A percentile compares a stretch with the other conserved stretches of the same genome.
Evolutionary conservation across 495 filamentous ascomycete species (phyloP).

Genomic region (Neurospora sp.): DNA sequence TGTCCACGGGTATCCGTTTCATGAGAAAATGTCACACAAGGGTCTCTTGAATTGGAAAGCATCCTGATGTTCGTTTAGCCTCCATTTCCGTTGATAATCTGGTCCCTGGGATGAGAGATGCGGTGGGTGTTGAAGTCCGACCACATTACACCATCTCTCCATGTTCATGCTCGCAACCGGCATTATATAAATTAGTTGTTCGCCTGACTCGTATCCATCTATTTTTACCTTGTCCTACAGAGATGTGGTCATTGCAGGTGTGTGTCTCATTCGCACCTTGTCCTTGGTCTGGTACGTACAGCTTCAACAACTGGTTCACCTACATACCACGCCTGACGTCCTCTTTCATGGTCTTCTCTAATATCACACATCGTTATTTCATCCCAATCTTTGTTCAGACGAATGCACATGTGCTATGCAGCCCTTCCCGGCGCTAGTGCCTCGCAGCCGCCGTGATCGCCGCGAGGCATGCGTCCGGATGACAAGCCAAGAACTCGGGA

Average conservation of each 20-base stretch:
- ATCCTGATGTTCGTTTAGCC: too few species aligned
- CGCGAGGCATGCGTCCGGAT: neutral
- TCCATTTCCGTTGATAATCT: too few species aligned
- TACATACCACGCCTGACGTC: neutral
- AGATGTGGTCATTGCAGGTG: neutral
- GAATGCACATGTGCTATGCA: neutral
- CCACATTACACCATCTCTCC: too few species aligned
- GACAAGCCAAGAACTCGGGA: neutral
- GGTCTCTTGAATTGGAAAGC: too few species aligned
- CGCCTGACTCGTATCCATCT: neutral
- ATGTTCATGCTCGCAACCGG: too few species aligned
- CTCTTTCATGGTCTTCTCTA: neutral
- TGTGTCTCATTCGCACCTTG: neutral
- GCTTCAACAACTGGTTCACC: neutral
- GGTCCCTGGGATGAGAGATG: too few species aligned
- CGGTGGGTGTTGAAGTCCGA: too few species aligned
- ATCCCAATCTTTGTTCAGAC: neutral
- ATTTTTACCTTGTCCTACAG: neutral
- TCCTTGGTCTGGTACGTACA: neutral
- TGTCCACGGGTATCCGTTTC: too few species aligned
- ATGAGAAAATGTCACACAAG: too few species aligned
- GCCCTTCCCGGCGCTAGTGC: neutral
- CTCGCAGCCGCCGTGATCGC: neutral
- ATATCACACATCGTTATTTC: neutral
- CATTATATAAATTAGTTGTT: too few species aligned